phyloP scores from a whole-genome alignment of 345 rosid genomes.

The Eucalyptus viminalis region DNA sequence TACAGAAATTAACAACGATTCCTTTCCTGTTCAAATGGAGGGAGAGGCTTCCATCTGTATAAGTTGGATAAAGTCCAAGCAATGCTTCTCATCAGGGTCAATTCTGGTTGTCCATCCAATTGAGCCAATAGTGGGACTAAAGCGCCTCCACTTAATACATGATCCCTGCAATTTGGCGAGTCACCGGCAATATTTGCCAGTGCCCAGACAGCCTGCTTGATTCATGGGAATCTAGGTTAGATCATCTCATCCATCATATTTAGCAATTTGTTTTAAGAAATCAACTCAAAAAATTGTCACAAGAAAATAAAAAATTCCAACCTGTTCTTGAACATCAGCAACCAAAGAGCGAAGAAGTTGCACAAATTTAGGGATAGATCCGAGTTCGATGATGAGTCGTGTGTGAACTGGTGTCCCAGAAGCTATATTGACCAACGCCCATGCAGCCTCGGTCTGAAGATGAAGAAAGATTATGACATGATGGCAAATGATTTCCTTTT shows the following conservation, averaged over 20 bases:
- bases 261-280: background rate
- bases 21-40: constrained; percentile 30
- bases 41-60: constrained; percentile 38
- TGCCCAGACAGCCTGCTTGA: constrained; percentile 41
- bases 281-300: background rate
- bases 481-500: background rate
- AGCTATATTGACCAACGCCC: constrained; percentile 76
- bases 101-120: constrained; percentile 19
- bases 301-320: background rate
- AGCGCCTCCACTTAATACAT: constrained; percentile 33
- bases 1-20: background rate
- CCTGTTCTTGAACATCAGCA: constrained; percentile 76
- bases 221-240: background rate
- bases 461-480: background rate
- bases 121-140: constrained; percentile 27
- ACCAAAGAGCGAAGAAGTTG: constrained; percentile 51
- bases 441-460: constrained; percentile 62
- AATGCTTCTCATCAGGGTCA: constrained; percentile 25
- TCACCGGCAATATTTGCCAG: constrained; percentile 51
- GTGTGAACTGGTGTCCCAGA: constrained; percentile 66
- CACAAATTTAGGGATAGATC: constrained; percentile 64
- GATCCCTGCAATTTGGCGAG: constrained; percentile 31
- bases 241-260: background rate
- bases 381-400: constrained; percentile 47
- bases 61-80: constrained; percentile 49